A percentile compares a stretch with the other conserved stretches of the same genome.
phyloP scores from a whole-genome alignment of 192 early-diverging fungal species.

The Rhizophagus sp. region DNA sequence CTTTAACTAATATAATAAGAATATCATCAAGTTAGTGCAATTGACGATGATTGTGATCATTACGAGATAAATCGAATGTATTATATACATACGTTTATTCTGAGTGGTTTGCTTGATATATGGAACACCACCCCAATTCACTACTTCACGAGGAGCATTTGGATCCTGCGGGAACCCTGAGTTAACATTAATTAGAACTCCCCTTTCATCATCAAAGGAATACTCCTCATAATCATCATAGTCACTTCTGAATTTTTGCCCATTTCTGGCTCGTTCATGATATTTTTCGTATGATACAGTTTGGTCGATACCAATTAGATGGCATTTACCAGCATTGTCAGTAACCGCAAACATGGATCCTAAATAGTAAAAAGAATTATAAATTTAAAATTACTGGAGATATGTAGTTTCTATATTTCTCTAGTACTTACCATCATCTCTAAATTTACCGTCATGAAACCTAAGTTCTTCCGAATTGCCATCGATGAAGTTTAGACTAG shows the following conservation, averaged over 20 bases:
- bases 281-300: not conserved
- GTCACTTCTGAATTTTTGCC: not conserved
- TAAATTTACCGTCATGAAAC: not conserved
- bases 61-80: not conserved
- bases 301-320: slow-evolving; percentile 68
- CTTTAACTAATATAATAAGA: not conserved
- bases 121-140: not conserved
- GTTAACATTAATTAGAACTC: not conserved
- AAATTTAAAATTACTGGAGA: not conserved
- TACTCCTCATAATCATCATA: not conserved
- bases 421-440: not conserved
- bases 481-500: not conserved
- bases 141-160: not conserved
- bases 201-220: not conserved
- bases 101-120: not conserved
- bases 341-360: slow-evolving; percentile 74
- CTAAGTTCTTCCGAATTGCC: not conserved
- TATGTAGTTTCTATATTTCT: not conserved
- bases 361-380: not conserved
- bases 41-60: not conserved
- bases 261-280: not conserved
- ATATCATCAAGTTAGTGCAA: not conserved
- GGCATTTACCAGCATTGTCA: slow-evolving; percentile 69
- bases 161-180: not conserved
- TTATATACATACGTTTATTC: not conserved